Percentiles rank a stretch among this genome's conserved stretches.
These are phyloP conservation scores for Trebouxia sp. DNA, from an alignment of 139 green algal species.

Conservation along the genomic window DNA sequence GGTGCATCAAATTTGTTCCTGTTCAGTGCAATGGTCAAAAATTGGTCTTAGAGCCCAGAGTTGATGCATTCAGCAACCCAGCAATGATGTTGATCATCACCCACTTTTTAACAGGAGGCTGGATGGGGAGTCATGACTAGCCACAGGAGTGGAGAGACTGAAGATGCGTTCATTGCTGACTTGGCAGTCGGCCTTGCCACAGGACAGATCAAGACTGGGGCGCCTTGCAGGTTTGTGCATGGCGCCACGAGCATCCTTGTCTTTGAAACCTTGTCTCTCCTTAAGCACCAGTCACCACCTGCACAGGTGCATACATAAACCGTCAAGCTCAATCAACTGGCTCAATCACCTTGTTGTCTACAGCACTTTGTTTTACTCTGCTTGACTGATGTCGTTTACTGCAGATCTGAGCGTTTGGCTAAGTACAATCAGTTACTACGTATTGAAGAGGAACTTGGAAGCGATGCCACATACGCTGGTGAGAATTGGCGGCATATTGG, in stretches of 20 bases:
- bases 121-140: slow-evolving; percentile 97
- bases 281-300: slow-evolving; percentile 1
- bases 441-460: slow-evolving; percentile 95
- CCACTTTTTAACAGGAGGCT: slow-evolving; percentile 81
- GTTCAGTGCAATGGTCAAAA: neutral
- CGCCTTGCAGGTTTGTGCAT: slow-evolving; percentile 78
- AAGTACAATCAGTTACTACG: slow-evolving; percentile 99
- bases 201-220: slow-evolving; percentile 99
- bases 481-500: slow-evolving; percentile 77
- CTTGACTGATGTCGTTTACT: neutral
- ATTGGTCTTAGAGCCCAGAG: neutral
- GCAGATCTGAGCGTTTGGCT: slow-evolving; percentile 87
- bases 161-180: slow-evolving; percentile 99
- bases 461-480: slow-evolving; percentile 77
- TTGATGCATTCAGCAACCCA: neutral
- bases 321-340: neutral
- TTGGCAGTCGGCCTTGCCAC: slow-evolving; percentile 94
- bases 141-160: slow-evolving; percentile 94
- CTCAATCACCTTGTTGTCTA: neutral
- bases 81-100: neutral
- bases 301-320: too few species aligned
- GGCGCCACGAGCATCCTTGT: too few species aligned
- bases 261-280: too few species aligned
- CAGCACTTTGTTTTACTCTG: neutral
- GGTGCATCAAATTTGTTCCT: too few species aligned